These are phyloP conservation scores for Pochonia chlamydosporia DNA, from an alignment of 2,329 filamentous ascomycete genomes.

Conservation along the genomic window DNA sequence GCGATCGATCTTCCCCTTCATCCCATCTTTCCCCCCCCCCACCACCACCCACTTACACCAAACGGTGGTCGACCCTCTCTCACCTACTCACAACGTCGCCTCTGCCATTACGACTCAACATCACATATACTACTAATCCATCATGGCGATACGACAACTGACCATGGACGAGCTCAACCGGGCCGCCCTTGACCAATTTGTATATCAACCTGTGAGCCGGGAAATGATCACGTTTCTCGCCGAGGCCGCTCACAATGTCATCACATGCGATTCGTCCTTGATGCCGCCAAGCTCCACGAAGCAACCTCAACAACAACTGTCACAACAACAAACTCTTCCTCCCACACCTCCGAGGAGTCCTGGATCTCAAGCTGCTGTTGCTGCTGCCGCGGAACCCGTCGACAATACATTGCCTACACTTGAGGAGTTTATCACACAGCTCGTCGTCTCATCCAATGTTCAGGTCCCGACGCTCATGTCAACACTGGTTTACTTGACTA, in stretches of 20 bases:
- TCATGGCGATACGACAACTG: constrained; percentile 44
- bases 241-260: constrained; percentile 68
- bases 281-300: constrained; percentile 39
- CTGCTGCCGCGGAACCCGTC: constrained; percentile 34
- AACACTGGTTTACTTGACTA: constrained; percentile 84
- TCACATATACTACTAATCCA: constrained; percentile 12
- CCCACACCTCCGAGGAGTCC: constrained; percentile 47
- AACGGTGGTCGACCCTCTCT: neutral
- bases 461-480: constrained; percentile 98
- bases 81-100: constrained; percentile 6
- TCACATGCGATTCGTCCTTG: constrained; percentile 65
- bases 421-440: constrained; percentile 84
- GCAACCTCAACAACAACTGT: constrained; percentile 6
- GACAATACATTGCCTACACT: constrained; percentile 66
- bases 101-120: neutral
- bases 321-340: constrained; percentile 24
- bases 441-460: constrained; percentile 90
- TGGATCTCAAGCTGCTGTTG: constrained; percentile 42
- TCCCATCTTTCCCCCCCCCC: constrained; percentile 1
- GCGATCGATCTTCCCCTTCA: neutral
- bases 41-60: constrained; percentile 6
- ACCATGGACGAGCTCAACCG: constrained; percentile 58
- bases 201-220: constrained; percentile 68
- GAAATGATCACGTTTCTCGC: constrained; percentile 77
- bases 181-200: constrained; percentile 71